Base-by-base conservation (phyloP, 2,329 filamentous ascomycete species). In the Leptographium radiaticola region DNA sequence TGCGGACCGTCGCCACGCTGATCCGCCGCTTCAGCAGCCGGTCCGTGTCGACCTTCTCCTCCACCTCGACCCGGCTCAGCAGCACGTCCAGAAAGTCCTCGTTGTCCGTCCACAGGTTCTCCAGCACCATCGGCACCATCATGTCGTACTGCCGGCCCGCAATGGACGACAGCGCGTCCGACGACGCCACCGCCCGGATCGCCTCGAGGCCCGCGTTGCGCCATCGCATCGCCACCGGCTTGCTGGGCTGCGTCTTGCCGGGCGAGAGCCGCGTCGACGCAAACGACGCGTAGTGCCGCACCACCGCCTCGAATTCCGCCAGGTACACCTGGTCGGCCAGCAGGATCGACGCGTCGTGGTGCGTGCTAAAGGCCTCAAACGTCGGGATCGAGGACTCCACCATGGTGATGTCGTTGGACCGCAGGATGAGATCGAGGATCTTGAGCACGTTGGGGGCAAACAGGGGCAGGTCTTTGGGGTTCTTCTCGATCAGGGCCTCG, bases 401-500 rank as follows among this genome's bases (percentile, higher is more conserved):
- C 83, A 97, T 87, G 61, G 86, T 88, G 59, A 97, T 86, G 67
- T 97, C 89, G 67, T 84, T 83, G 58, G 89, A 94, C 56, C 82
- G 81, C 53, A 97, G 79, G 62, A 97, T 84, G 54, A 84, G 84
- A 59, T 85, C 81, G 64, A 97, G 79, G 59, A 96, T 86, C 62
- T 84, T 87, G 65, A 97, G 80, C 54, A 96, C 83, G 63, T 87
- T 88, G 58, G 80, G 79, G 49, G 89, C 89, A 66, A 95, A 95
- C 51, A 98, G 81, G 51, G 89, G 87, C 49, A 96, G 81, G 66
- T 96, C 90, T 66, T 90, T 86, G 56, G 89, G 86, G 45, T 88
- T 81, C 71, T 96, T 96, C 66, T 97, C 90, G 68, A 97, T 89
- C 62, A 98, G 77, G 47, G 90, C 89, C 57, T 85, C 83, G 60